Evolutionary conservation across 768 basidiomycete genomes (phyloP).

Genomic region (Agrocybe praecox): DNA sequence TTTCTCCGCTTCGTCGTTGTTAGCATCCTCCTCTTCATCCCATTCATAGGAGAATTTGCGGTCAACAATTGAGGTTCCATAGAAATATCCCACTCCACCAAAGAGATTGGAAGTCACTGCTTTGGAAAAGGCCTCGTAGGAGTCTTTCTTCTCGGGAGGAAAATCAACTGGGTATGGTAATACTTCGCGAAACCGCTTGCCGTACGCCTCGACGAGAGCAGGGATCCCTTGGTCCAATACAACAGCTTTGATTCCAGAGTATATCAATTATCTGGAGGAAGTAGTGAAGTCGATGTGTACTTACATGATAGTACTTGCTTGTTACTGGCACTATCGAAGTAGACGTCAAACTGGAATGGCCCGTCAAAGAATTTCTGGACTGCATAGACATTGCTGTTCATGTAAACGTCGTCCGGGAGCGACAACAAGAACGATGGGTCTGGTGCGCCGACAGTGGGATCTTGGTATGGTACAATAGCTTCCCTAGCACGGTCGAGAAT

Average conservation of each 20-base stretch:
- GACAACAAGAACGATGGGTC: constrained; percentile 83
- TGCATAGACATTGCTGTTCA: constrained; percentile 80
- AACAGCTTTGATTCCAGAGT: constrained; percentile 45
- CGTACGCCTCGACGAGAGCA: constrained; percentile 61
- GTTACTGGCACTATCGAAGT: constrained; percentile 78
- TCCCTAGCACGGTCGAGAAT: constrained; percentile 61
- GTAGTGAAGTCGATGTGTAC: constrained; percentile 28
- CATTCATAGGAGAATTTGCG: constrained; percentile 86
- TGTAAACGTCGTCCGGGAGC: constrained; percentile 72
- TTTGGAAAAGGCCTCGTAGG: constrained; percentile 76
- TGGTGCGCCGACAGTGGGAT: constrained; percentile 50
- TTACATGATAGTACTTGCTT: constrained; percentile 67
- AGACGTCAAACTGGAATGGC: constrained; percentile 86
- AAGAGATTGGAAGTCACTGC: constrained; percentile 89
- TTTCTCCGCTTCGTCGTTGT: constrained; percentile 41
- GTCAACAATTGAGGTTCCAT: constrained; percentile 88
- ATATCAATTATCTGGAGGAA: too few species aligned
- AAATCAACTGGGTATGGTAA: constrained; percentile 72
- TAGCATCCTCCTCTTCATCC: constrained; percentile 66
- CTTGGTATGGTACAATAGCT: constrained; percentile 55
- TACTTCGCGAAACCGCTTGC: constrained; percentile 62
- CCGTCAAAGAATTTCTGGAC: constrained; percentile 88
- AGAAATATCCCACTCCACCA: constrained; percentile 94
- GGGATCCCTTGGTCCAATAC: constrained; percentile 71
- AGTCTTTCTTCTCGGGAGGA: constrained; percentile 44